Conservation (phyloP, 768 basidiomycete species). For the Rhizopogon salebrosus region DNA sequence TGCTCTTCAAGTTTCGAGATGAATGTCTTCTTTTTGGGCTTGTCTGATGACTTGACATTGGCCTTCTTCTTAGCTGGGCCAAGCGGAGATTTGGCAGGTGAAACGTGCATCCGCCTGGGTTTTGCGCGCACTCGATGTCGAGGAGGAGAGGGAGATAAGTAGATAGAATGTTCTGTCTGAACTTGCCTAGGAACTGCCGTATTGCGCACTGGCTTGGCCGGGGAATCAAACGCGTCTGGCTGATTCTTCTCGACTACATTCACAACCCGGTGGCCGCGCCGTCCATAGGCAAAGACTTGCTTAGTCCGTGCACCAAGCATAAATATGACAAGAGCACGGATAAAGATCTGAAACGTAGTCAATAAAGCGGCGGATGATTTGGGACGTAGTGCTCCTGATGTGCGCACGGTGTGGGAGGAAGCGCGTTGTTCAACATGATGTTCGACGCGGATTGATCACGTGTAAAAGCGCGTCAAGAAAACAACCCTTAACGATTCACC, state of each 20-base stretch:
- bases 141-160: constrained; percentile 18
- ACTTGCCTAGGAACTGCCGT: background rate
- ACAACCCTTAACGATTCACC: too few relatives aligned
- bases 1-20: constrained; percentile 10
- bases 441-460: constrained; percentile 5
- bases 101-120: constrained; percentile 8
- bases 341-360: background rate
- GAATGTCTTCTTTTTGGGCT: constrained; percentile 10
- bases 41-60: constrained; percentile 14
- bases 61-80: constrained; percentile 25
- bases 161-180: constrained; percentile 18
- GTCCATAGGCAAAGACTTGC: constrained; percentile 62
- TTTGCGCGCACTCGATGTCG: constrained; percentile 7
- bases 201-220: background rate
- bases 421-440: background rate
- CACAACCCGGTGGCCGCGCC: constrained; percentile 57
- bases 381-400: background rate
- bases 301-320: constrained; percentile 64
- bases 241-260: constrained; percentile 31
- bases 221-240: constrained; percentile 2
- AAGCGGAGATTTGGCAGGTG: constrained; percentile 15
- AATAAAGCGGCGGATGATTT: background rate
- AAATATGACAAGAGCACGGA: background rate
- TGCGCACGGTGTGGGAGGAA: background rate
- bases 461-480: background rate